phyloP scores from a whole-genome alignment of 2,329 filamentous ascomycete genomes.

The Calonectria pauciramosa region DNA sequence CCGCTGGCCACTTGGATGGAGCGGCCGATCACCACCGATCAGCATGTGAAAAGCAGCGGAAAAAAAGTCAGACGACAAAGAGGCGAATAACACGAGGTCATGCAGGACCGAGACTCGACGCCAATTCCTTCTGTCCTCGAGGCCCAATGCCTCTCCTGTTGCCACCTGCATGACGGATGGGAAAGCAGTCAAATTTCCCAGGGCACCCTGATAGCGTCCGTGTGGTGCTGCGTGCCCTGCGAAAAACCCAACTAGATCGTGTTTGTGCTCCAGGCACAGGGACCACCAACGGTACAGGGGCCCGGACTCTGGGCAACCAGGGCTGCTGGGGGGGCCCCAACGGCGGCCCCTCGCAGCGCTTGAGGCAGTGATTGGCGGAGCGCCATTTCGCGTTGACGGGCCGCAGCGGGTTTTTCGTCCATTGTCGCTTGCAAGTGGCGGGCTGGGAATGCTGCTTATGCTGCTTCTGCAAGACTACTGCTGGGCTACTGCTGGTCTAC shows the following conservation, averaged over 20 bases:
- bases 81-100: constrained; percentile 4
- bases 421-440: constrained; percentile 6
- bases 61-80: constrained; percentile 10
- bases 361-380: constrained; percentile 24
- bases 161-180: not conserved
- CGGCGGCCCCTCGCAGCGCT: constrained; percentile 10
- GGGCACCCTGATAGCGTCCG: not conserved
- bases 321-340: constrained; percentile 3
- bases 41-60: not conserved
- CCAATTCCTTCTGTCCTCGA: not conserved
- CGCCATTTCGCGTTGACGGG: constrained; percentile 20
- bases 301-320: not conserved
- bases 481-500: constrained; percentile 5
- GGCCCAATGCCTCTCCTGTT: not conserved
- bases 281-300: constrained; percentile 1
- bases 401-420: constrained; percentile 21
- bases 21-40: not conserved
- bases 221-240: not conserved
- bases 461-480: constrained; percentile 11
- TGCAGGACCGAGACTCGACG: not conserved
- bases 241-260: constrained; percentile 12
- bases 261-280: constrained; percentile 24
- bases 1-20: not conserved
- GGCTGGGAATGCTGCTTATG: not conserved
- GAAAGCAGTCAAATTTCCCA: constrained; percentile 13